These are phyloP conservation scores for Macrolepiota fuliginosa DNA, from an alignment of 768 basidiomycete species.

Conservation along the genomic window DNA sequence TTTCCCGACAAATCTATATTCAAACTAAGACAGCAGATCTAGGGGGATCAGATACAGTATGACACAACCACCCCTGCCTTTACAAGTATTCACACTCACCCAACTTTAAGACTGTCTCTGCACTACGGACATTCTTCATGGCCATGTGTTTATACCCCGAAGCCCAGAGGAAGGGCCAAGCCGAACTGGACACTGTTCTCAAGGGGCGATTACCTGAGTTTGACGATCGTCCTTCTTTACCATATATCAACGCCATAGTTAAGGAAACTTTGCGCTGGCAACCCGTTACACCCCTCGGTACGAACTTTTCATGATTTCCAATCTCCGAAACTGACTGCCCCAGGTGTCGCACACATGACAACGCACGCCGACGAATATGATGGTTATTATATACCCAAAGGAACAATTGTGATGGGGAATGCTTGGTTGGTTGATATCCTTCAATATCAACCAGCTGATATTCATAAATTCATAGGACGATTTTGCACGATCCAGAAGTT, in stretches of 20 bases:
- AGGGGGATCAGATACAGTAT: slow-evolving; percentile 16
- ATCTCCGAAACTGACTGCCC: not conserved
- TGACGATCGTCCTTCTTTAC: slow-evolving; percentile 27
- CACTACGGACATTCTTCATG: slow-evolving; percentile 31
- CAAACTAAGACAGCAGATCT: too few species aligned
- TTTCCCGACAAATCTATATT: too few species aligned
- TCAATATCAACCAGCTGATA: not conserved
- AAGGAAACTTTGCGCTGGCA: slow-evolving; percentile 28
- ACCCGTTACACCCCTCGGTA: slow-evolving; percentile 14
- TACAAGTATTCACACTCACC: not conserved
- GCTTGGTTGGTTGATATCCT: slow-evolving; percentile 9
- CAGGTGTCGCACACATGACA: slow-evolving; percentile 6
- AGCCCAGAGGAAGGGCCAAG: slow-evolving; percentile 33
- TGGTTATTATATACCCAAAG: slow-evolving; percentile 18
- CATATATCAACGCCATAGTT: slow-evolving; percentile 34
- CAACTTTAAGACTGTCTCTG: slow-evolving; percentile 24
- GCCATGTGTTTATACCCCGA: slow-evolving; percentile 38
- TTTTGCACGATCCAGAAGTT: slow-evolving; percentile 15
- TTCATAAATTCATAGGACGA: slow-evolving; percentile 10
- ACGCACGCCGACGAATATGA: slow-evolving; percentile 13
- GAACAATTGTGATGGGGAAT: slow-evolving; percentile 15
- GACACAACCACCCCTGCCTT: not conserved
- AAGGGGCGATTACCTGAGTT: slow-evolving; percentile 35
- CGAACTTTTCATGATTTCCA: not conserved
- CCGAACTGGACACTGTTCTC: slow-evolving; percentile 39